Evolutionary conservation across 352 stramenopile species (phyloP).

Genomic region (Phytophthora citrophthora): DNA sequence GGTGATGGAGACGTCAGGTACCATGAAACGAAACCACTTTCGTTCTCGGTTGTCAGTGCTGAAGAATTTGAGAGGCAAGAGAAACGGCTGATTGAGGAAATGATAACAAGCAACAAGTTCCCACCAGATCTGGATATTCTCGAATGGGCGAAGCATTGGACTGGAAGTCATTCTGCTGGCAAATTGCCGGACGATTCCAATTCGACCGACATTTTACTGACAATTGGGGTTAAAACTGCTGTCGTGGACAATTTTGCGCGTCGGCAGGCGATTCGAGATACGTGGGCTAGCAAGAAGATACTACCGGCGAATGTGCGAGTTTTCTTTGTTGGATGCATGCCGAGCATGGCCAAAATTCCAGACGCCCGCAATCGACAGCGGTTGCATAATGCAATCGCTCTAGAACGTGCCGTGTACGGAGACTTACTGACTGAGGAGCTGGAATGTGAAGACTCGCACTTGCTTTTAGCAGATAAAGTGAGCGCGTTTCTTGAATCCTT

Average conservation of each 20-base stretch:
- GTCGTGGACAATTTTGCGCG: constrained; percentile 31
- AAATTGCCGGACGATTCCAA: too few species aligned
- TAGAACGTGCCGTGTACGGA: constrained; percentile 35
- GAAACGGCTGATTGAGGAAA: background rate
- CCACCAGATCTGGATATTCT: constrained; percentile 12
- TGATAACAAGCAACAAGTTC: constrained; percentile 3
- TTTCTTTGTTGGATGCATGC: constrained; percentile 37
- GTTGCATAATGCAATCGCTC: constrained; percentile 12
- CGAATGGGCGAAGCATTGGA: constrained; percentile 3
- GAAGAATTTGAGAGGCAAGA: constrained; percentile 6
- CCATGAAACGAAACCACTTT: background rate
- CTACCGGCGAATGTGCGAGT: constrained; percentile 18
- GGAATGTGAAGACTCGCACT: constrained; percentile 49
- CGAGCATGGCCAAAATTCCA: background rate
- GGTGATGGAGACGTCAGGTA: background rate
- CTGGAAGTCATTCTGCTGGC: too few species aligned
- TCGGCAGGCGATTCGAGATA: constrained; percentile 45
- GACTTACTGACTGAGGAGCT: constrained; percentile 58
- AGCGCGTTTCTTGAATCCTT: constrained; percentile 26
- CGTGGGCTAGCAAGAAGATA: constrained; percentile 30
- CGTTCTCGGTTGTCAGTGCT: constrained; percentile 13
- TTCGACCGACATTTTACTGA: constrained; percentile 2
- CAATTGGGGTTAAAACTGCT: constrained; percentile 47
- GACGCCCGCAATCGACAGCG: background rate
- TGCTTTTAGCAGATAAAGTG: constrained; percentile 52